These are phyloP conservation scores for Aspergillus carlsbadensis DNA, from an alignment of 495 filamentous ascomycete species.

Conservation along the genomic window DNA sequence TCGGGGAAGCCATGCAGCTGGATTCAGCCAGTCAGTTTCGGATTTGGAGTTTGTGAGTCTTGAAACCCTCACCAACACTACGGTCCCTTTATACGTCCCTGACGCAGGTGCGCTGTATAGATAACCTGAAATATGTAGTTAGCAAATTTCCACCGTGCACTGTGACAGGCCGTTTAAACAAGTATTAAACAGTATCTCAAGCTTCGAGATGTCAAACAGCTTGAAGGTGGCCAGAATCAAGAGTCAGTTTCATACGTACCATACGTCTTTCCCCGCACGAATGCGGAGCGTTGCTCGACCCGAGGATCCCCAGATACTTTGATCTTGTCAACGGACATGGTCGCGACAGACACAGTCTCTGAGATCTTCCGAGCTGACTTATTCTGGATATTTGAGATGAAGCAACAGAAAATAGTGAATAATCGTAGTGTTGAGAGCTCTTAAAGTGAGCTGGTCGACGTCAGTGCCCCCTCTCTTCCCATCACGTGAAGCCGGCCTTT, in stretches of 20 bases:
- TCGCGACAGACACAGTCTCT: neutral
- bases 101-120: conserved; percentile 59
- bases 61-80: conserved; percentile 55
- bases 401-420: neutral
- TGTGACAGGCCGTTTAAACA: no score
- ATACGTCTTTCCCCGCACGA: conserved; percentile 64
- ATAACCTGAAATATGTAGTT: conserved; percentile 50
- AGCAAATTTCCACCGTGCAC: neutral
- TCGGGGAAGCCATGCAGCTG: conserved; percentile 70
- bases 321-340: conserved; percentile 59
- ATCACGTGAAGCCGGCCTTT: conserved; percentile 23
- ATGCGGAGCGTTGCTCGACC: conserved; percentile 58
- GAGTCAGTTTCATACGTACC: conserved; percentile 29
- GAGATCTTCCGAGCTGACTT: neutral
- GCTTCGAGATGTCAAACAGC: no score
- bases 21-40: neutral
- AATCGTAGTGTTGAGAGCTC: no score
- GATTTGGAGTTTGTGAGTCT: neutral
- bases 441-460: neutral
- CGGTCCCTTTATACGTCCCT: conserved; percentile 55
- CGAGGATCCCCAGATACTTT: conserved; percentile 58
- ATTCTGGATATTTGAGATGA: neutral
- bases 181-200: no score
- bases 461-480: conserved; percentile 15
- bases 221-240: no score